These are phyloP conservation scores for Curvularia sp. DNA, from an alignment of 2,329 filamentous ascomycete genomes.

Conservation along the genomic window DNA sequence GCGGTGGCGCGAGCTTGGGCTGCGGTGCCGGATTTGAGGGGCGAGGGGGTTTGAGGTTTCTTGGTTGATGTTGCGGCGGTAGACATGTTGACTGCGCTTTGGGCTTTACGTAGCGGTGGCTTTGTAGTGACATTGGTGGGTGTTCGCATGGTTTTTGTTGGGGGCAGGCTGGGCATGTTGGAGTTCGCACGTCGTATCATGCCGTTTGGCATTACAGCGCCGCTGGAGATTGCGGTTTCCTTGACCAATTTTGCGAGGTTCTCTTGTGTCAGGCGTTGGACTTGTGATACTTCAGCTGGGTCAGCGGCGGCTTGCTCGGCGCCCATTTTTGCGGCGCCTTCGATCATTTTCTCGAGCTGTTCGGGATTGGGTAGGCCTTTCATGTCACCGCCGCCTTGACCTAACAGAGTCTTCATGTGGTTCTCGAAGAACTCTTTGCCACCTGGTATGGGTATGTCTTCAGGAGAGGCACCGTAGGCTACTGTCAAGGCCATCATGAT, in stretches of 20 bases:
- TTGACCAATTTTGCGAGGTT: slow-evolving; percentile 49
- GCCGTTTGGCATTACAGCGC: slow-evolving; percentile 42
- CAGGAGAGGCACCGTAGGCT: slow-evolving; percentile 51
- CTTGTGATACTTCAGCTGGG: slow-evolving; percentile 34
- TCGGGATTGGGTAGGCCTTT: slow-evolving; percentile 45
- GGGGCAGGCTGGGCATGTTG: slow-evolving; percentile 34
- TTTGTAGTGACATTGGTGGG: slow-evolving; percentile 23
- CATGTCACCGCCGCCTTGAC: slow-evolving; percentile 42
- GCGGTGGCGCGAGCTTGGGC: slow-evolving; percentile 17
- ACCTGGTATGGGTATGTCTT: slow-evolving; percentile 44
- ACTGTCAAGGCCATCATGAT: slow-evolving; percentile 57
- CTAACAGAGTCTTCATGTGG: slow-evolving; percentile 43
- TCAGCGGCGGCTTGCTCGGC: slow-evolving; percentile 41
- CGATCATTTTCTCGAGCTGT: slow-evolving; percentile 49
- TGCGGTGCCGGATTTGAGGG: slow-evolving; percentile 19
- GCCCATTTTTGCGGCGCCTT: slow-evolving; percentile 43
- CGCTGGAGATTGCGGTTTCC: slow-evolving; percentile 48
- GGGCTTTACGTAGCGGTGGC: slow-evolving; percentile 27
- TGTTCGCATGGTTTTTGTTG: slow-evolving; percentile 31
- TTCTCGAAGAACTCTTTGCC: slow-evolving; percentile 47
- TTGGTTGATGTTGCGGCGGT: slow-evolving; percentile 26
- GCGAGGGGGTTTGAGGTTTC: slow-evolving; percentile 6
- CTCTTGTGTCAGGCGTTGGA: slow-evolving; percentile 47
- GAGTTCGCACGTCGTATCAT: slow-evolving; percentile 38
- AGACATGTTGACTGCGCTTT: slow-evolving; percentile 34